Percentiles rank a stretch among this genome's conserved stretches.
These are phyloP conservation scores for Myriosclerotinia duriaeana DNA, from an alignment of 2,329 filamentous ascomycete genomes.

Conservation along the genomic window DNA sequence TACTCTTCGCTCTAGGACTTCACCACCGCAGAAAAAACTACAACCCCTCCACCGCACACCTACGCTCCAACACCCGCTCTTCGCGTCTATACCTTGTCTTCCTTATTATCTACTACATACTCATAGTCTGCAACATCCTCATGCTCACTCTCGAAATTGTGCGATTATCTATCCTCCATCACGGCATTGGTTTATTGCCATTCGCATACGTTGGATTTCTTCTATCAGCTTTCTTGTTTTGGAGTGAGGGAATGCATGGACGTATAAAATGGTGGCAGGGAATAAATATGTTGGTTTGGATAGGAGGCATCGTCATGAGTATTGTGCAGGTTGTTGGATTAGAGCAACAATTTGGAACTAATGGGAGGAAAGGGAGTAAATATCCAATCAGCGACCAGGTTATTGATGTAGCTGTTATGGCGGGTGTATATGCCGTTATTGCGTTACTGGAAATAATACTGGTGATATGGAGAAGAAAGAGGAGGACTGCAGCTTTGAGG, in stretches of 20 bases:
- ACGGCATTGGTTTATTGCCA: conserved; percentile 41
- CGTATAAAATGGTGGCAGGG: conserved; percentile 35
- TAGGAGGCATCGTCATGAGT: conserved; percentile 37
- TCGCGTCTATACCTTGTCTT: conserved; percentile 28
- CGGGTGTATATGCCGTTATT: conserved; percentile 40
- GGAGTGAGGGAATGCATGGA: conserved; percentile 31
- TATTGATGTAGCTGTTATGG: conserved; percentile 41
- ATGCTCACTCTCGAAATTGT: conserved; percentile 42
- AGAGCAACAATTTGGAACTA: conserved; percentile 34
- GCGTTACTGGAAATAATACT: conserved; percentile 36
- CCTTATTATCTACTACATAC: conserved; percentile 37
- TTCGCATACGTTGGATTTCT: conserved; percentile 41
- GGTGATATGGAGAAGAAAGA: conserved; percentile 30
- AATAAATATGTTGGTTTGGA: conserved; percentile 38
- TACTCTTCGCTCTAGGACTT: conserved; percentile 32
- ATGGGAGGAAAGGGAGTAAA: conserved; percentile 36
- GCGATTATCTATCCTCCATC: conserved; percentile 37
- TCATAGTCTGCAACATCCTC: conserved; percentile 39
- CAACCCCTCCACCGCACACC: conserved; percentile 33
- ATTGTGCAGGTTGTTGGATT: conserved; percentile 39
- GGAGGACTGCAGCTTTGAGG: conserved; percentile 16
- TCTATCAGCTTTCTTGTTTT: conserved; percentile 33
- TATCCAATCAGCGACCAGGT: conserved; percentile 42
- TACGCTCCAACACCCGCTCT: conserved; percentile 23
- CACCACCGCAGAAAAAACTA: conserved; percentile 31